phyloP scores from a whole-genome alignment of 192 early-diverging fungal genomes.

The Podila verticillata region DNA sequence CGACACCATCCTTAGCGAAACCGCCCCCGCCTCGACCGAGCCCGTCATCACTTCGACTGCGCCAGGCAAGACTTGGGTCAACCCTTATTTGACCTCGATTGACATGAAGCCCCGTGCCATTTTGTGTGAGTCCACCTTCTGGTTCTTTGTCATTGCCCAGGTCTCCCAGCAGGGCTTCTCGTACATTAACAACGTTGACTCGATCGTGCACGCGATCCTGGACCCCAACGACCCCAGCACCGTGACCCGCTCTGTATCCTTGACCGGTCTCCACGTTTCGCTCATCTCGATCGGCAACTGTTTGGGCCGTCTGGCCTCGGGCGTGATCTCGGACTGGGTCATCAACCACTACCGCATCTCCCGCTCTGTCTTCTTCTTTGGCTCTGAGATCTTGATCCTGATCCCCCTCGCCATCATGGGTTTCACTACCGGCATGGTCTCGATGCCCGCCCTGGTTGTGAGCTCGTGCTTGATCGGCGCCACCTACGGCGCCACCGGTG shows the following conservation, averaged over 20 bases:
- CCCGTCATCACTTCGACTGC: slow-evolving; percentile 11
- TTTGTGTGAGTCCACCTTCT: slow-evolving; percentile 40
- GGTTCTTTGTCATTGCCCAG: slow-evolving; percentile 51
- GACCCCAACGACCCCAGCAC: slow-evolving; percentile 34
- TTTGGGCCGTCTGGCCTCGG: slow-evolving; percentile 44
- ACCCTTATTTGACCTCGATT: slow-evolving; percentile 38
- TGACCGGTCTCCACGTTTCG: slow-evolving; percentile 44
- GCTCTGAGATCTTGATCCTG: slow-evolving; percentile 37
- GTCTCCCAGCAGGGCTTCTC: slow-evolving; percentile 47
- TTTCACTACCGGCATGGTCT: slow-evolving; percentile 19
- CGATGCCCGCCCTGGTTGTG: slow-evolving; percentile 10
- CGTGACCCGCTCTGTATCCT: slow-evolving; percentile 12
- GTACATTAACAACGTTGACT: slow-evolving; percentile 52
- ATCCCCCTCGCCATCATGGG: slow-evolving; percentile 43
- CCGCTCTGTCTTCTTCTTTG: slow-evolving; percentile 47
- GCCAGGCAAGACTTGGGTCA: slow-evolving; percentile 10
- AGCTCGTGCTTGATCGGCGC: slow-evolving; percentile 42
- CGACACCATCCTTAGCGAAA: slow-evolving; percentile 25
- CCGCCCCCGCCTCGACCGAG: slow-evolving; percentile 4
- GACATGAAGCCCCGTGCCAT: slow-evolving; percentile 43
- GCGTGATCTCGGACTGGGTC: slow-evolving; percentile 48
- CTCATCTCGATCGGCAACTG: slow-evolving; percentile 50
- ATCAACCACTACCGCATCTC: slow-evolving; percentile 46
- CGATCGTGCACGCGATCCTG: slow-evolving; percentile 43
- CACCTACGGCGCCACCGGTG: slow-evolving; percentile 46